These are phyloP conservation scores for Tephrocybe sp. DNA, from an alignment of 768 basidiomycete species.

Conservation along the genomic window DNA sequence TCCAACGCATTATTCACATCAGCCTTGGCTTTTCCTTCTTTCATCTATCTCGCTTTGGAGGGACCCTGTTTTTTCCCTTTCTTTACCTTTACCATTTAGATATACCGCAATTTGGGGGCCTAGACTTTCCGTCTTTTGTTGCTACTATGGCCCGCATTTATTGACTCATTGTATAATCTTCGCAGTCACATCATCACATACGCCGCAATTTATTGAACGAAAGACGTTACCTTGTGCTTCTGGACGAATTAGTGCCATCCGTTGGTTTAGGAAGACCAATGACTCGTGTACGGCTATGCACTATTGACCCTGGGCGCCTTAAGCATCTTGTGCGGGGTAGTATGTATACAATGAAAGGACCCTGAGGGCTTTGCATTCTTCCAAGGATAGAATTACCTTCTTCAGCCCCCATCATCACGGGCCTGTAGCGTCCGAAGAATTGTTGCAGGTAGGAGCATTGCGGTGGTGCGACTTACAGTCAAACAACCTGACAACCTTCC, in stretches of 20 bases:
- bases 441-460: background rate
- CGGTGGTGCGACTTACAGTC: background rate
- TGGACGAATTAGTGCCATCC: background rate
- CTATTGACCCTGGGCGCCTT: background rate
- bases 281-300: background rate
- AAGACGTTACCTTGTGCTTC: background rate
- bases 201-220: background rate
- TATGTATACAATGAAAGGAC: background rate
- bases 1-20: background rate
- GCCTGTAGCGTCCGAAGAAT: background rate
- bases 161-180: background rate
- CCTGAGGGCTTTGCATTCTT: background rate
- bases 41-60: conserved; percentile 7
- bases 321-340: background rate
- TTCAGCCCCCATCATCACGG: background rate
- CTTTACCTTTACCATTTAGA: no score
- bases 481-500: background rate
- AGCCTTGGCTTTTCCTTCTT: background rate
- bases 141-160: background rate
- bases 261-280: background rate
- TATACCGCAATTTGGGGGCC: conserved; percentile 1
- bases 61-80: background rate
- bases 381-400: background rate
- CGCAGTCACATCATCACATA: background rate
- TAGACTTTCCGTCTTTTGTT: background rate